A percentile compares a stretch with the other conserved stretches of the same genome.
Conservation (phyloP, 768 basidiomycete genomes). For the Collybiopsis confluens region DNA sequence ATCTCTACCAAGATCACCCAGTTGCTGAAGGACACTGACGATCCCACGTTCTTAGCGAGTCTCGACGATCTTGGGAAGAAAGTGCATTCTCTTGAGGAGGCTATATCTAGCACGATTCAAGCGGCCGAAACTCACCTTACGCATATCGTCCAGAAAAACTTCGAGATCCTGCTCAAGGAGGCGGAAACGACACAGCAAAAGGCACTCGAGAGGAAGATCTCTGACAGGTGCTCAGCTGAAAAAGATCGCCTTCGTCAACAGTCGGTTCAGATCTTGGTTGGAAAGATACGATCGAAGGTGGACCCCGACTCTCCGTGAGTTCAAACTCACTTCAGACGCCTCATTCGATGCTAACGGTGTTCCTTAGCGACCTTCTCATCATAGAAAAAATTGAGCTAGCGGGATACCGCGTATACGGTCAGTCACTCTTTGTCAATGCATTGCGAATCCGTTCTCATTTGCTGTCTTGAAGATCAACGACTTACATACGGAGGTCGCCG, state of each 20-base stretch:
- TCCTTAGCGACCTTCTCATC: too few relatives aligned
- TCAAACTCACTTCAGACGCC: background rate
- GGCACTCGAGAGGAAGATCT: background rate
- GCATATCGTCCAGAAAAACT: background rate
- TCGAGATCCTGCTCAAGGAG: background rate
- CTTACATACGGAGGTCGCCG: background rate
- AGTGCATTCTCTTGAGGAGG: constrained; percentile 12
- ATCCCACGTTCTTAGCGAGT: constrained; percentile 9
- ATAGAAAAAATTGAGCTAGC: too few relatives aligned
- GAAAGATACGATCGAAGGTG: background rate
- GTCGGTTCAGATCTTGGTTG: background rate
- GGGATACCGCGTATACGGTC: too few relatives aligned
- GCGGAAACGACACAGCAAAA: background rate
- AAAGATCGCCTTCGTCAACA: background rate
- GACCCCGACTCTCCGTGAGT: background rate
- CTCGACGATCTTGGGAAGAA: constrained; percentile 10
- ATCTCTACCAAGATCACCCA: background rate
- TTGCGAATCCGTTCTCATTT: too few relatives aligned
- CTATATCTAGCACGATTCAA: constrained; percentile 6
- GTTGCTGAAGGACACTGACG: background rate
- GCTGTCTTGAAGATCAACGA: background rate
- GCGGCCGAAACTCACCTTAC: constrained; percentile 5
- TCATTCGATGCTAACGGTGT: too few relatives aligned
- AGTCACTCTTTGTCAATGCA: too few relatives aligned
- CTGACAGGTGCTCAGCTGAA: background rate